Evolutionary conservation across 495 filamentous ascomycete species (phyloP), one percentile per base, ranked within the genome.

Genomic region (Penicillium alfredii): DNA sequence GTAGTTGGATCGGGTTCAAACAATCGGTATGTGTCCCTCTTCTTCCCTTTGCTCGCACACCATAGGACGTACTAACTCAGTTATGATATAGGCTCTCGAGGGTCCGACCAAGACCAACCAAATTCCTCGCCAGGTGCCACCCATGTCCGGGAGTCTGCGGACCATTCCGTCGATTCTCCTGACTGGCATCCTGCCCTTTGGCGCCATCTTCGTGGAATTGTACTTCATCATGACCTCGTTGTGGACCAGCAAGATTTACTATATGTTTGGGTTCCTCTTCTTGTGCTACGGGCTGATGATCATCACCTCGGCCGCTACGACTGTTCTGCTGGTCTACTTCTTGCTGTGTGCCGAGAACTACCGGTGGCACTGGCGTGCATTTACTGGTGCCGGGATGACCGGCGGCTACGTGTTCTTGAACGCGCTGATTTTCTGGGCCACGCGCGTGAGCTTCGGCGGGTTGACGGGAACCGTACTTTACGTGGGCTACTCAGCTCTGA

Each of bases 241-340:
- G 53, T 98, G 92, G 92, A 89, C 88, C 61, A 85, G 79, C 70
- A 90, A 90, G 69, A 86, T 98, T 38, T 98, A 98, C 71, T 98
- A 98, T 71, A 98, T 98, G 92, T 98, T 98, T 49, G 92, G 92
- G 18, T 98, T 98, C 73, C 72, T 98, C 24, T 98, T 98, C 71
- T 67, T 98, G 34, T 94, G 88, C 74, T 98, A 93, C 62, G 90
- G 84, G 10, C 77, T 98, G 45, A 96, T 97, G 88, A 88, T 97
- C 53, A 84, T 95, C 55, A 96, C 92, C 4, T 86, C 82, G 35
- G 90, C 92, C 1, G 84, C 88, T 3, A 89, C 92, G 21, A 95
- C 92, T 2, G 76, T 97, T 12, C 69, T 98, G 4, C 77, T 95
- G 64, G 81, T 96, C 0, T 98, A 98, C 63, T 95, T 94, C 67